Evolutionary conservation across 2,329 filamentous ascomycete genomes (phyloP).

Genomic region (Cladosporium sp.): DNA sequence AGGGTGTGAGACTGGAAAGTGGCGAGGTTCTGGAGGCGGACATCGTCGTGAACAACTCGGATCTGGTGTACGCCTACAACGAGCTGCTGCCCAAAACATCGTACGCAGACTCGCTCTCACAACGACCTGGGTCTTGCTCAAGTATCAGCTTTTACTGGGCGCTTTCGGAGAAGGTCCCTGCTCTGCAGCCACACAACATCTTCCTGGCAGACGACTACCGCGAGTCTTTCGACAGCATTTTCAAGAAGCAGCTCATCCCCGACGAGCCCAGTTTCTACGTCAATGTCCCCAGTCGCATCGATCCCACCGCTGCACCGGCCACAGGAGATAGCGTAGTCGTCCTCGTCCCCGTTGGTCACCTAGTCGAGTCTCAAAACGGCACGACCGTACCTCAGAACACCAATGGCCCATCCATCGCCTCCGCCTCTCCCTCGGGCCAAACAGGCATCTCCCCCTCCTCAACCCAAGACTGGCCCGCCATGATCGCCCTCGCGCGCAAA

Average conservation of each 20-base stretch:
- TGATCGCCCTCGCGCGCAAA: conserved; percentile 61
- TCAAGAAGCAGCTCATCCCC: conserved; percentile 68
- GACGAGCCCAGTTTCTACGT: conserved; percentile 73
- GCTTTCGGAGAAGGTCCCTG: conserved; percentile 60
- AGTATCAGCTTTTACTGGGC: conserved; percentile 79
- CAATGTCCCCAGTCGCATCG: conserved; percentile 72
- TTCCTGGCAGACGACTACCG: conserved; percentile 74
- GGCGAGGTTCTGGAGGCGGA: conserved; percentile 65
- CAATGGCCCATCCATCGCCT: conserved; percentile 27
- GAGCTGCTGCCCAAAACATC: conserved; percentile 61
- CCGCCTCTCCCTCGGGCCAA: conserved; percentile 31
- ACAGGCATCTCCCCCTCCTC: conserved; percentile 43
- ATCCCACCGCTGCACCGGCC: conserved; percentile 66
- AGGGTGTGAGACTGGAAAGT: conserved; percentile 60
- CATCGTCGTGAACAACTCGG: conserved; percentile 70
- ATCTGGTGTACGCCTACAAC: conserved; percentile 74
- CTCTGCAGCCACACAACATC: conserved; percentile 72
- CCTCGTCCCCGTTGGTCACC: conserved; percentile 71
- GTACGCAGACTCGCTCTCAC: conserved; percentile 48
- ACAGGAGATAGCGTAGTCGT: conserved; percentile 68
- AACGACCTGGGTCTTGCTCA: conserved; percentile 65
- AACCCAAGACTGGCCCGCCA: conserved; percentile 62
- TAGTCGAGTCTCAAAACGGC: conserved; percentile 42
- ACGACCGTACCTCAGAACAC: conserved; percentile 7
- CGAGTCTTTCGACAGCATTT: conserved; percentile 75